Evolutionary conservation across 2,329 filamentous ascomycete species (phyloP), one percentile per base, ranked within the genome.

Genomic region (Monosporascus sp.): DNA sequence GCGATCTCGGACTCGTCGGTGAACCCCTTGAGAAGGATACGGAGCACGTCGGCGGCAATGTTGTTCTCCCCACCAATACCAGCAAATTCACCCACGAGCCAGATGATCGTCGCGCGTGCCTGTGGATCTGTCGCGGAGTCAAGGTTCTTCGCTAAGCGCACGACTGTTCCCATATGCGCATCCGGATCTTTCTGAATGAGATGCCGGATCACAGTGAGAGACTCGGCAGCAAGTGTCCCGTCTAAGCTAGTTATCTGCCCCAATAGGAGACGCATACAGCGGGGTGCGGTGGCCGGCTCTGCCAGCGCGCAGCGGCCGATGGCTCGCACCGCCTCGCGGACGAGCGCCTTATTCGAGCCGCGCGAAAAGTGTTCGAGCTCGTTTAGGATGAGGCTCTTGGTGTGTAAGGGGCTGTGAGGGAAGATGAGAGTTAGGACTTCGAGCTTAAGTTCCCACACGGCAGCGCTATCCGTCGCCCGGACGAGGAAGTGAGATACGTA

Each of bases 21-120:
- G 65, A 97, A 99, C 18, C 86, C 87, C 68, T 91, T 93, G 45
- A 91, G 81, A 2, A 99, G 74, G 44, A 97, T 93, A 7, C 94
- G 85, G 37, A 97, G 75, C 7, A 97, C 91, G 65, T 99, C 94
- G 0, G 93, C 86, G 0, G 94, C 94, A 56, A 99, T 93, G 63
- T 95, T 96, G 67, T 94, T 86, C 55, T 92, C 86, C 9, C 86
- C 82, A 52, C 91, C 84, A 3, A 88, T 71, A 0, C 91, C 90
- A 0, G 93, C 85, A 63, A 95, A 97, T 70, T 99, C 94, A 46
- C 94, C 94, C 0, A 97, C 92, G 1, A 99, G 82, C 94, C 94
- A 99, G 62, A 99, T 88, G 58, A 99, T 97, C 49, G 90, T 96
- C 3, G 94, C 94, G 60, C 94, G 82, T 3, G 94, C 94, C 56